A percentile compares a stretch with the other conserved stretches of the same genome.
These are phyloP conservation scores for Cryphonectria japonica DNA, from an alignment of 2,329 filamentous ascomycete species.

Conservation along the genomic window DNA sequence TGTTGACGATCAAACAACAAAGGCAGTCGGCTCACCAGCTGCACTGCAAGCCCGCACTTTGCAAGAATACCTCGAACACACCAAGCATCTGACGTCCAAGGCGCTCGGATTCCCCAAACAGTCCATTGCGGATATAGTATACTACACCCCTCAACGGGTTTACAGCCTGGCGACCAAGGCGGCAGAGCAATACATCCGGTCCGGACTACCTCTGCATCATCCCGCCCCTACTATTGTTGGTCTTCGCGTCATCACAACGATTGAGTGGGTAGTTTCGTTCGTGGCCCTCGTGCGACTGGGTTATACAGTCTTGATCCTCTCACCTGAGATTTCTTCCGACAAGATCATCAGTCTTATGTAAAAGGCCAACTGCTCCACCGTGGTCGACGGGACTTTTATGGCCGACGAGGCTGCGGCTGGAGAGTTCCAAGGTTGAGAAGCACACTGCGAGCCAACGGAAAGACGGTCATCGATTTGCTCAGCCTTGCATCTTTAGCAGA, in stretches of 20 bases:
- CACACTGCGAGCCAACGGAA: too few relatives aligned
- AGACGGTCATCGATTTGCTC: too few relatives aligned
- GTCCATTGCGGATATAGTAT: neutral
- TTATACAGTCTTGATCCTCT: neutral
- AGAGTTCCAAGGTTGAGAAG: too few relatives aligned
- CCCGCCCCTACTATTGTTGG: neutral
- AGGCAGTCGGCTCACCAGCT: neutral
- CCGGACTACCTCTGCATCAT: neutral
- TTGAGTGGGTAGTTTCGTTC: neutral
- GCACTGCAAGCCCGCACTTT: neutral
- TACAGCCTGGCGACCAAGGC: neutral
- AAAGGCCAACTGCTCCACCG: too few relatives aligned
- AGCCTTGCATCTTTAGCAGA: too few relatives aligned
- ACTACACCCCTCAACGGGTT: neutral
- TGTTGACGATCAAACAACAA: neutral
- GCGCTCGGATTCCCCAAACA: neutral
- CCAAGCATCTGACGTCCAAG: neutral
- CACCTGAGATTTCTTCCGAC: too few relatives aligned
- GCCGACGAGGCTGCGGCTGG: too few relatives aligned
- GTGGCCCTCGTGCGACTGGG: neutral
- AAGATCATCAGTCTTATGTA: too few relatives aligned
- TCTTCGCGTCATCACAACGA: neutral
- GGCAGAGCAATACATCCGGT: neutral
- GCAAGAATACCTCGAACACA: constrained; percentile 1
- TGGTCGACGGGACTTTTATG: too few relatives aligned